phyloP scores from a whole-genome alignment of 371 early-diverging fungal genomes.

The Circinella umbellata region DNA sequence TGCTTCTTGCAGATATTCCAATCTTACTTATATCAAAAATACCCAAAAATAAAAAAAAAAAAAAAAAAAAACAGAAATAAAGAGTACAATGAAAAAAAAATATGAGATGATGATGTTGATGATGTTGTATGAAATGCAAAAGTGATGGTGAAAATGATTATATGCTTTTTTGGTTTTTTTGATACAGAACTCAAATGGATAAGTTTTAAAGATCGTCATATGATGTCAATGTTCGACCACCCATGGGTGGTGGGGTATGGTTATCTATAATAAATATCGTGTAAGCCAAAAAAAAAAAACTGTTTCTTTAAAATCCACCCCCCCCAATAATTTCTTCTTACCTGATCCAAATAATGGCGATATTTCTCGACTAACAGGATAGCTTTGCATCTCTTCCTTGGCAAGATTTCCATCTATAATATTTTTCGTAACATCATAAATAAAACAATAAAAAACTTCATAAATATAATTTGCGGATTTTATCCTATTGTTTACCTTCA shows the following conservation, averaged over 20 bases:
- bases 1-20: too few relatives aligned
- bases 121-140: too few relatives aligned
- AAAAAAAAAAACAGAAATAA: too few relatives aligned
- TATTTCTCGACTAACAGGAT: conserved; percentile 21
- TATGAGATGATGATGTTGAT: too few relatives aligned
- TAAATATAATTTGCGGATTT: background rate
- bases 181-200: too few relatives aligned
- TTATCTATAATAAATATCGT: background rate
- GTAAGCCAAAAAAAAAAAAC: background rate
- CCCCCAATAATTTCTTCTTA: background rate
- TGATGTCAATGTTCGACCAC: conserved; percentile 35
- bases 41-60: too few relatives aligned
- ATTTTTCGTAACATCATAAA: too few relatives aligned
- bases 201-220: conserved; percentile 40
- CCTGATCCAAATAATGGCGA: conserved; percentile 18
- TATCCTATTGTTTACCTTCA: conserved; percentile 36
- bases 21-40: too few relatives aligned
- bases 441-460: background rate
- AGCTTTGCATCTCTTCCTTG: conserved; percentile 30
- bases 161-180: too few relatives aligned
- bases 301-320: too few relatives aligned
- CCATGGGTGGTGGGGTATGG: conserved; percentile 21
- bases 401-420: conserved; percentile 39
- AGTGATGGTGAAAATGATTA: too few relatives aligned
- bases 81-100: too few relatives aligned